Conservation (phyloP, 2,329 filamentous ascomycete genomes). For the Alternaria infectoria region DNA sequence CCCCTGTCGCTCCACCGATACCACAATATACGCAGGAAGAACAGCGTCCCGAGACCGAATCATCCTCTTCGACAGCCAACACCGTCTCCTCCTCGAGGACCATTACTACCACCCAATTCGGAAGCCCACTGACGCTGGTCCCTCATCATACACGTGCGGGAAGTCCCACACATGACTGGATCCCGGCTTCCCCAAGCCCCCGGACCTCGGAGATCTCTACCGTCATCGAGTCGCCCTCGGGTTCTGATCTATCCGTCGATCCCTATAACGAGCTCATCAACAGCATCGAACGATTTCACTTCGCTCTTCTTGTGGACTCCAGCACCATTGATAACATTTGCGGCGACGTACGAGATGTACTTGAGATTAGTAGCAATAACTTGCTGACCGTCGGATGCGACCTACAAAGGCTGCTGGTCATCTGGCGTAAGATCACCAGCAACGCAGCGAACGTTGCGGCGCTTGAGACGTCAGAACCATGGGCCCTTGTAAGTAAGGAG, state of each 20-base stretch:
- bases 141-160: not conserved
- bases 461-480: not conserved
- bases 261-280: not conserved
- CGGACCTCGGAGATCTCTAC: not conserved
- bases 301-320: not conserved
- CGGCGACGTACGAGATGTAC: not conserved
- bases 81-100: not conserved
- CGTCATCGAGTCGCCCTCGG: not conserved
- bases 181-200: not conserved
- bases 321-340: not conserved
- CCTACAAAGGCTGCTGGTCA: not conserved
- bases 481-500: not conserved
- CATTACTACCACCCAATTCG: not conserved
- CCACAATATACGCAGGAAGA: too few relatives aligned
- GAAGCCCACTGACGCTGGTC: not conserved
- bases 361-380: constrained; percentile 1
- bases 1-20: not conserved
- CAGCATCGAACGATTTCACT: not conserved
- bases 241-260: not conserved
- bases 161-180: not conserved
- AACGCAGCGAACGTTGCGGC: not conserved
- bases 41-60: not conserved
- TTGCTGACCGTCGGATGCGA: constrained; percentile 3
- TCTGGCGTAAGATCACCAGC: not conserved
- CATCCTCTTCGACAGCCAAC: not conserved